Evolutionary conservation across 176 grass and related monocot species (phyloP).

Genomic region (Coix lacrymajobi): DNA sequence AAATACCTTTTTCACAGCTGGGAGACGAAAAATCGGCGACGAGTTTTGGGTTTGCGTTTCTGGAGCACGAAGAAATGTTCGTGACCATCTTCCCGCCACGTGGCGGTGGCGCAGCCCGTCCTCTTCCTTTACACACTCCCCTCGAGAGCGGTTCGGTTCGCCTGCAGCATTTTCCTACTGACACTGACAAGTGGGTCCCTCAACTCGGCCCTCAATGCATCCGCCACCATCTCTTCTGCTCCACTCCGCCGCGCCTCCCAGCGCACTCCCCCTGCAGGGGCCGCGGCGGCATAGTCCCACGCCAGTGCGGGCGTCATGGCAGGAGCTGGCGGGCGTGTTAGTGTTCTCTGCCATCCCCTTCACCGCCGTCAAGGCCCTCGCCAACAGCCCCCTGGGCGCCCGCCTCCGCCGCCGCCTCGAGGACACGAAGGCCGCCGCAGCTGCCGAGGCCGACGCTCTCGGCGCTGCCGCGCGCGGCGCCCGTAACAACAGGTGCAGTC

Average conservation of each 20-base stretch:
- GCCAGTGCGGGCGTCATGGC: slow-evolving; percentile 39
- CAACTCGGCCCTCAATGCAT: background rate
- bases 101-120: background rate
- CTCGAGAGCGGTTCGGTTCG: too few relatives aligned
- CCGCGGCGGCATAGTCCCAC: background rate
- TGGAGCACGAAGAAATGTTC: background rate
- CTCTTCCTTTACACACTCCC: background rate
- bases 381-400: slow-evolving; percentile 70
- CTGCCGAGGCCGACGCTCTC: slow-evolving; percentile 49
- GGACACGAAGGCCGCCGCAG: slow-evolving; percentile 50
- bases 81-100: background rate
- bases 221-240: background rate
- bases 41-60: background rate
- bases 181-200: background rate
- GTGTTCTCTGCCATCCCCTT: slow-evolving; percentile 91
- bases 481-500: slow-evolving; percentile 38
- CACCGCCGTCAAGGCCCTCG: slow-evolving; percentile 84
- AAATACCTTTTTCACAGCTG: too few relatives aligned
- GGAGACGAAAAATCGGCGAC: too few relatives aligned
- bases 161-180: background rate
- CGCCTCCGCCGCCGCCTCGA: slow-evolving; percentile 56
- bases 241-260: background rate
- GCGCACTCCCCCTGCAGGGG: background rate
- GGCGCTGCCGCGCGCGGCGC: slow-evolving; percentile 42
- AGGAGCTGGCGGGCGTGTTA: slow-evolving; percentile 84